A percentile compares a stretch with the other conserved stretches of the same genome.
Evolutionary conservation across 768 basidiomycete genomes (phyloP).

Genomic region (Rhodotorula paludigena): DNA sequence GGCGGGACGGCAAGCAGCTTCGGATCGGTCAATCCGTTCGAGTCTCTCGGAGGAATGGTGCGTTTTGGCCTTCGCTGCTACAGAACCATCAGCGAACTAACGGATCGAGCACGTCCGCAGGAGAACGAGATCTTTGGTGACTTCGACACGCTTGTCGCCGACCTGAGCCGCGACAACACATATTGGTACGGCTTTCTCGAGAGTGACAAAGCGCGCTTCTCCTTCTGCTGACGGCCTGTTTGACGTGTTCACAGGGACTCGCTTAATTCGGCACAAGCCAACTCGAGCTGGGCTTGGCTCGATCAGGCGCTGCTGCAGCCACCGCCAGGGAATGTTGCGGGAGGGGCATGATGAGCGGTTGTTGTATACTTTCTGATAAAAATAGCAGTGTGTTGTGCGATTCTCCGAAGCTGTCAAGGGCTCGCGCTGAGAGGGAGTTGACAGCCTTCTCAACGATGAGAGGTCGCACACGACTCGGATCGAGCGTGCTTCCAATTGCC

Average conservation of each 20-base stretch:
- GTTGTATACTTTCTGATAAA: no score
- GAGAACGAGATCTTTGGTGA: constrained; percentile 10
- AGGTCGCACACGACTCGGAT: no score
- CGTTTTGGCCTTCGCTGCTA: not conserved
- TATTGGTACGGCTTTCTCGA: constrained; percentile 13
- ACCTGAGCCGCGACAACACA: constrained; percentile 3
- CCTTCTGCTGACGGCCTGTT: not conserved
- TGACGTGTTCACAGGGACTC: not conserved
- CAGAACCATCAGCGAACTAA: no score
- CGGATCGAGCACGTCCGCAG: no score
- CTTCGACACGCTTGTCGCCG: constrained; percentile 8
- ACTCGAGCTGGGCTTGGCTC: constrained; percentile 7
- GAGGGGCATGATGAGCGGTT: no score
- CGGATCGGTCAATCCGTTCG: not conserved
- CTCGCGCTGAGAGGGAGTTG: no score
- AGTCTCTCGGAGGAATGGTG: constrained; percentile 1
- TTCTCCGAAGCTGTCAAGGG: no score
- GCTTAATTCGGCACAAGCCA: not conserved
- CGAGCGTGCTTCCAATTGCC: no score
- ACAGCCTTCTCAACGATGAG: no score
- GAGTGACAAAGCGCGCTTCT: no score
- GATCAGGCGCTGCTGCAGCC: not conserved
- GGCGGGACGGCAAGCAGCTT: not conserved
- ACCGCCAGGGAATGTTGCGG: no score
- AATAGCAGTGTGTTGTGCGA: no score